Evolutionary conservation across 768 basidiomycete genomes (phyloP), one percentile per base, ranked within the genome.

Genomic region (Pulveroboletus ravenelii): DNA sequence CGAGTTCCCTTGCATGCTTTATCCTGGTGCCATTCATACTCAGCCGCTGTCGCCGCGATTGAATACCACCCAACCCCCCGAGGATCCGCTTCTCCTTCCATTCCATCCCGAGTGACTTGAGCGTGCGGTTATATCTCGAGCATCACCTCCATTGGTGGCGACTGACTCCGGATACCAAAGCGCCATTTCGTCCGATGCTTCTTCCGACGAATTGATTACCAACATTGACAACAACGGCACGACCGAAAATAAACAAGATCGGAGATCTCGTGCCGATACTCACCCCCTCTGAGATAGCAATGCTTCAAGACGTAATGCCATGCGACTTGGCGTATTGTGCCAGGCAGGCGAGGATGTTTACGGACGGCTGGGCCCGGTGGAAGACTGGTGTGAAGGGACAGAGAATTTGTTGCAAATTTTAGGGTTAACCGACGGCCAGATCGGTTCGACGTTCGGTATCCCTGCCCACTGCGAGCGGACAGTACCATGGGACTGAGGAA

Each of bases 71-170:
- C 27, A 90, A 62, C 5, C 86, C 84, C 1, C 87, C 88, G 2
- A 91, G 68, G 52, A 81, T 82, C 55, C 78, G 79, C 76, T 96
- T 96, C 73, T 88, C 84, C 67, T 90, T 90, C 96, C 96, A 99
- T 69, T 99, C 92, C 91, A 98, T 95, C 14, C 87, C 90, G 17
- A 97, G 75, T 52, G 84, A 75, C 70, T 87, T 87, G 44, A 99
- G 72, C 38, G 94, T 96, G 54, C 89, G 76, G 70, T n/a, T 99
- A 98, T 45, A 99, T 96, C 77, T 97, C 95, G 20, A 96, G 72
- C 94, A 99, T 97, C 20, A 99, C 95, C 68, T 99, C 96, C 90
- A 98, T 95, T 17, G 94, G 96, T 30, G 93, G 91, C 51, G 85
- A 88, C 52, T 93, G 78, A 59, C 90, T 93, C 30, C 96, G 80